Conservation (phyloP, 306 rosid species). For the Dicorynia guianensis region DNA sequence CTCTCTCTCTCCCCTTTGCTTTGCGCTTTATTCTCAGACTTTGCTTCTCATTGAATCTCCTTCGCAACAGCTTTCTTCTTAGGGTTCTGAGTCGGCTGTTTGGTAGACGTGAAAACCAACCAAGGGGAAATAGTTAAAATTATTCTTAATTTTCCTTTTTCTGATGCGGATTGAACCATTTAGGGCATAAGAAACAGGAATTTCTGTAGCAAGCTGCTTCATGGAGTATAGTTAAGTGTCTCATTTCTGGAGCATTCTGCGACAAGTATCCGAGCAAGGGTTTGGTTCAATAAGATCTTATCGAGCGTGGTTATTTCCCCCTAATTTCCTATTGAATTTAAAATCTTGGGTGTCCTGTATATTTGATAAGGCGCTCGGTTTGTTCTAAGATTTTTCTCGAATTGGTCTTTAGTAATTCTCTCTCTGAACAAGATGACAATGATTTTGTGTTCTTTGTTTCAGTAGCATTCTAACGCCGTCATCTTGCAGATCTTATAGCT, state of each 20-base stretch:
- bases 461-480: not conserved
- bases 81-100: constrained; percentile 28
- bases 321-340: no score
- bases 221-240: no score
- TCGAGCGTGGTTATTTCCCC: no score
- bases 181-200: no score
- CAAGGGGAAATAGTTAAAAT: not conserved
- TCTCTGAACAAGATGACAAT: not conserved
- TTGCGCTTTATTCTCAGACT: not conserved
- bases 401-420: not conserved
- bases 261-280: constrained; percentile 33
- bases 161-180: not conserved
- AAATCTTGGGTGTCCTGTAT: no score
- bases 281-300: constrained; percentile 21
- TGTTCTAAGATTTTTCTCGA: not conserved
- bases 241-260: not conserved
- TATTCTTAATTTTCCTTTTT: not conserved
- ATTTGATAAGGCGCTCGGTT: not conserved
- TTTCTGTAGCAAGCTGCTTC: no score
- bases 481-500: constrained; percentile 37
- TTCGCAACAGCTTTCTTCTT: not conserved
- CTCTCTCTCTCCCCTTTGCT: constrained; percentile 30
- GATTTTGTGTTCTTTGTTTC: not conserved
- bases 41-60: no score
- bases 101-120: not conserved